Evolutionary conservation across 108 stramenopile genomes (phyloP), one percentile per base, ranked within the genome.

Genomic region (Skeletonema potamos): DNA sequence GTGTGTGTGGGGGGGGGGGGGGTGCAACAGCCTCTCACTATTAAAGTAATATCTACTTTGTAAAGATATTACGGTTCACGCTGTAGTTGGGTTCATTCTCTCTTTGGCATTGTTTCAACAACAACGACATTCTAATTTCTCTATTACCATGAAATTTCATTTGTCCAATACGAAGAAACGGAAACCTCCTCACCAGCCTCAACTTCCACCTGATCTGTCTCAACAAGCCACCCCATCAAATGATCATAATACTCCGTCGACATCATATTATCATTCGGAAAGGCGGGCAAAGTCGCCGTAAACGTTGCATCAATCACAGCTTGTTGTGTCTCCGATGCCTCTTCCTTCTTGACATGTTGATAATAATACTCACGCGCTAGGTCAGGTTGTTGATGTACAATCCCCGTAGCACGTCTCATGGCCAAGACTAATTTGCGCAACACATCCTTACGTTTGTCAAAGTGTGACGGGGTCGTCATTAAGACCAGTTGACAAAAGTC

Each of bases 401-500:
- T 44, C n/a, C 82, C 85, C 1, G 79, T 83, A 26, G 85, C 85
- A 37, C 68, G 33, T 30, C 85, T 60, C 82, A 86, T 68, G 1
- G 85, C 85, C 30, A 86, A 64, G 20, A 86, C 85, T 10, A 86
- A 60, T 37, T 72, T 70, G 7, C 85, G 69, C 15, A 86, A 67
- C 11, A 8, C 12, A 13, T 36, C 26, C 32, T 81, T 68, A 26
- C 27, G 33, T 9, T 48, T 64, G 39, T 44, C 54, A 54, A 83
- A 81, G 15, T 54, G 64, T 2, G 64, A 6, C 0, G 85, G 85
- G 2, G 85, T 86, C n/a, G 85, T 83, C 64, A 86, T 68, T 5
- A 86, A 56, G 0, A 86, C 82, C 2, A 86, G 57, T 44, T 86
- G 85, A 62, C 85, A 86, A 70, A 86, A 83, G 55, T 86, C 85